Conservation (phyloP, 2,329 filamentous ascomycete species). For the Bipolaris gigantea region DNA sequence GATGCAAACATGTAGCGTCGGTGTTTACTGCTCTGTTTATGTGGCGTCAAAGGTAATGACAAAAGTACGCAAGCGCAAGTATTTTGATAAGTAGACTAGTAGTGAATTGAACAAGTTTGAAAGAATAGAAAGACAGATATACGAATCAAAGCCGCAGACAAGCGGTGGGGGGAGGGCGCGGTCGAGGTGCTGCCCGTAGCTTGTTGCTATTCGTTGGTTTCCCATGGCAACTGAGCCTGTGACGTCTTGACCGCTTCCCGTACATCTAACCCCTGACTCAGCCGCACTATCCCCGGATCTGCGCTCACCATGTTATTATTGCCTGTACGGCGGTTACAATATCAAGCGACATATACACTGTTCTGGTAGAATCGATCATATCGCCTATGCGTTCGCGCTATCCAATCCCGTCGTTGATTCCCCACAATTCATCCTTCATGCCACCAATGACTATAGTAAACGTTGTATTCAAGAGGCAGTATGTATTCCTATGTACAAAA, state of each 20-base stretch:
- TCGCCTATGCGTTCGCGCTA: constrained; percentile 3
- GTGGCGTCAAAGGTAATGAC: constrained; percentile 1
- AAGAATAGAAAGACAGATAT: constrained; percentile 8
- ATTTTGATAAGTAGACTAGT: not conserved
- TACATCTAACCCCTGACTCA: constrained; percentile 20
- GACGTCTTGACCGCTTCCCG: constrained; percentile 24
- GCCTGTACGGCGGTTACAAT: not conserved
- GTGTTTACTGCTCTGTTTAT: constrained; percentile 23
- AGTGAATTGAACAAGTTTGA: constrained; percentile 1
- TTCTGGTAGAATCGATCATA: not conserved
- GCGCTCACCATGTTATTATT: not conserved
- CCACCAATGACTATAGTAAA: not conserved
- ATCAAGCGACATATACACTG: not conserved
- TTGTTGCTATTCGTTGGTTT: constrained; percentile 29
- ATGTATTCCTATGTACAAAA: not conserved
- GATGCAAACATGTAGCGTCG: constrained; percentile 33
- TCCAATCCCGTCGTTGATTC: constrained; percentile 1
- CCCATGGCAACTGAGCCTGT: constrained; percentile 27
- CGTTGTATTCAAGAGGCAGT: not conserved
- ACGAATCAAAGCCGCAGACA: constrained; percentile 21
- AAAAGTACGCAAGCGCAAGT: not conserved
- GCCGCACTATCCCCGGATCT: constrained; percentile 13
- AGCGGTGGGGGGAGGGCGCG: constrained; percentile 37
- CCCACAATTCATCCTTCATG: not conserved
- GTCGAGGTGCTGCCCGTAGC: constrained; percentile 31